Evolutionary conservation across 2,329 filamentous ascomycete species (phyloP).

Genomic region (Penicillium sp.): DNA sequence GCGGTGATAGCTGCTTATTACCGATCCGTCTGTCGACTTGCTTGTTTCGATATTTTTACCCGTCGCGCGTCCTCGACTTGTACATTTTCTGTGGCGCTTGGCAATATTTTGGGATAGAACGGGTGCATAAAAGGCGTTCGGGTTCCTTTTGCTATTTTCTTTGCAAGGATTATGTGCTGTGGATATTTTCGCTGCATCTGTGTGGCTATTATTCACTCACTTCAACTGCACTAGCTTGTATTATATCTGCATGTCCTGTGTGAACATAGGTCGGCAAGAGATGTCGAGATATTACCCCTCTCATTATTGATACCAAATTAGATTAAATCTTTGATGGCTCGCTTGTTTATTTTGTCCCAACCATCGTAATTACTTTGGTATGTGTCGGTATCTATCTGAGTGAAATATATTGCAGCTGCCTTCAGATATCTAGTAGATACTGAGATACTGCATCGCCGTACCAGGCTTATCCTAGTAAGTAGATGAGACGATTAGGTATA

Average conservation of each 20-base stretch:
- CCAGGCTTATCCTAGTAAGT: too few species aligned
- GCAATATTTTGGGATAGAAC: constrained; percentile 25
- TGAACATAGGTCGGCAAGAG: not conserved
- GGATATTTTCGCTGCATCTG: not conserved
- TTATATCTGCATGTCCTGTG: constrained; percentile 7
- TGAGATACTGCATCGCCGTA: too few species aligned
- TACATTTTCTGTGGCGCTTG: constrained; percentile 24
- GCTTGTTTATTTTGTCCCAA: too few species aligned
- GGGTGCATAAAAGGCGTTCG: constrained; percentile 34
- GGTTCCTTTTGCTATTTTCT: constrained; percentile 9
- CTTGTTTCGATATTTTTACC: constrained; percentile 4
- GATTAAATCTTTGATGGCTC: not conserved
- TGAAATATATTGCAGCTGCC: too few species aligned
- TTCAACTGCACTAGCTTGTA: not conserved
- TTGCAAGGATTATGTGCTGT: not conserved
- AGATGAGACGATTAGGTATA: too few species aligned
- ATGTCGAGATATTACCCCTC: constrained; percentile 4
- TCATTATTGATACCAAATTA: not conserved
- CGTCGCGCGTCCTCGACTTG: constrained; percentile 13
- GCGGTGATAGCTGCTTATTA: too few species aligned
- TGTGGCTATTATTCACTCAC: not conserved
- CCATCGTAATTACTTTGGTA: too few species aligned
- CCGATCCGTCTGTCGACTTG: not conserved
- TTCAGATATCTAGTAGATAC: too few species aligned
- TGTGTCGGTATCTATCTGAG: too few species aligned